Evolutionary conservation across 2,329 filamentous ascomycete genomes (phyloP).

Genomic region (Fusarium circinatum): DNA sequence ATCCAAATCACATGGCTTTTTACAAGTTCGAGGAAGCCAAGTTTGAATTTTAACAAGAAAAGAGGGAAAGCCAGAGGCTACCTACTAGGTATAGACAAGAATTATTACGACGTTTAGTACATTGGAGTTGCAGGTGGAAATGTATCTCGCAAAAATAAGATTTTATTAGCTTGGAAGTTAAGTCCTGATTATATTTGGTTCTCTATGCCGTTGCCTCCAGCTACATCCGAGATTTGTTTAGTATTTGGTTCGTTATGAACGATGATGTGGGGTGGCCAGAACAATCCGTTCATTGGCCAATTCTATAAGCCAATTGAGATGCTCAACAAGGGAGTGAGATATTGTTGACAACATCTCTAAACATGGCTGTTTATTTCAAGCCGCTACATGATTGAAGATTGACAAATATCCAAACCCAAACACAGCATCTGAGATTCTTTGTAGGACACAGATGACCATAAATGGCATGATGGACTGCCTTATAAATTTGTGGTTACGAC

Average conservation of each 20-base stretch:
- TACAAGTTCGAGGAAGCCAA: conserved; percentile 12
- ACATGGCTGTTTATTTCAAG: not conserved
- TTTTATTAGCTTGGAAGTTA: not conserved
- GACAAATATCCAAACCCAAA: not conserved
- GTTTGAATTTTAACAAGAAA: conserved; percentile 37
- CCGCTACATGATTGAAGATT: not conserved
- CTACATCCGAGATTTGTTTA: not conserved
- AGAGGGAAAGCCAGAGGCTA: conserved; percentile 13
- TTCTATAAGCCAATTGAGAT: not conserved
- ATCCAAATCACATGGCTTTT: conserved; percentile 41
- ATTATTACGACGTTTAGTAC: conserved; percentile 18
- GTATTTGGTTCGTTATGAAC: no score
- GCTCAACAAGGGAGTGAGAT: no score
- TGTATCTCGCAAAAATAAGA: not conserved
- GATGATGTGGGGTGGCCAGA: no score
- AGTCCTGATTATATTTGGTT: not conserved
- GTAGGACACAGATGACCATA: not conserved
- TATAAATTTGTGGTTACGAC: not conserved
- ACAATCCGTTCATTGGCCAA: not conserved
- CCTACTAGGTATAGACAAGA: conserved; percentile 32
- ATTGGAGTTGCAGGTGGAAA: not conserved
- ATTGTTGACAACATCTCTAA: no score
- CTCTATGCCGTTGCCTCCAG: not conserved
- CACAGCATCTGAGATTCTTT: not conserved
- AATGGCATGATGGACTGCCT: not conserved